phyloP scores from a whole-genome alignment of 257 asterid species.

The Nemophila menziesii region DNA sequence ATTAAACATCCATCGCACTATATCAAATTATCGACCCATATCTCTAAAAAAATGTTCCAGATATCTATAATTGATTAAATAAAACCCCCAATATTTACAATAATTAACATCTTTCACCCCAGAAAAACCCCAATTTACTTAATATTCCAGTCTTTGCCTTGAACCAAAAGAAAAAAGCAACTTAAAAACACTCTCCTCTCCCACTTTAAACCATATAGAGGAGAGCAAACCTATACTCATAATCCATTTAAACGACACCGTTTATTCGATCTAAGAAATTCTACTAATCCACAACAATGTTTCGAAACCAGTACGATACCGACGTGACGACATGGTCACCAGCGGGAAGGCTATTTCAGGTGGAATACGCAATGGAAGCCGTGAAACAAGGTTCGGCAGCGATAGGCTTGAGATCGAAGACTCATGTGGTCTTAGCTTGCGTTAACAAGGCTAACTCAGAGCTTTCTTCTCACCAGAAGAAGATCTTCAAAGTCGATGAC shows the following conservation, averaged over 20 bases:
- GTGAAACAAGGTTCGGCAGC: conserved; percentile 99
- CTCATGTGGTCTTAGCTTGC: conserved; percentile 76
- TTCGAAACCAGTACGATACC: conserved; percentile 93
- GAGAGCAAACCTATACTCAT: background rate
- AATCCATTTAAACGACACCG: background rate
- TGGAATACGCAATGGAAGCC: conserved; percentile 98
- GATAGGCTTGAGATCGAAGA: conserved; percentile 88
- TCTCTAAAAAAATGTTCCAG: background rate
- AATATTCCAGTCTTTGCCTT: background rate
- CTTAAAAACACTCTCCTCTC: background rate
- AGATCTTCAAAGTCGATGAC: conserved; percentile 98
- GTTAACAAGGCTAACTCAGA: conserved; percentile 88
- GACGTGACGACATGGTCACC: conserved; percentile 99
- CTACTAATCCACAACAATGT: conserved; percentile 32
- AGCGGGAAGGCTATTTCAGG: conserved; percentile 89
- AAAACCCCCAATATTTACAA: background rate
- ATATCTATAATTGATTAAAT: background rate
- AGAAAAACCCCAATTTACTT: background rate
- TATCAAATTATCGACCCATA: background rate
- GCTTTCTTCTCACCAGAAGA: conserved; percentile 96
- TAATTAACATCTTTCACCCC: background rate
- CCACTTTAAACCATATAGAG: background rate
- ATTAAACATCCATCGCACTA: too few relatives aligned
- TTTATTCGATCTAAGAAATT: too few relatives aligned
- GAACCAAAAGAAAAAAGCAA: background rate